Percentiles rank a stretch among this genome's conserved stretches.
Evolutionary conservation across 2,329 filamentous ascomycete species (phyloP).

Genomic region (Sporothrix pseudoabietina): DNA sequence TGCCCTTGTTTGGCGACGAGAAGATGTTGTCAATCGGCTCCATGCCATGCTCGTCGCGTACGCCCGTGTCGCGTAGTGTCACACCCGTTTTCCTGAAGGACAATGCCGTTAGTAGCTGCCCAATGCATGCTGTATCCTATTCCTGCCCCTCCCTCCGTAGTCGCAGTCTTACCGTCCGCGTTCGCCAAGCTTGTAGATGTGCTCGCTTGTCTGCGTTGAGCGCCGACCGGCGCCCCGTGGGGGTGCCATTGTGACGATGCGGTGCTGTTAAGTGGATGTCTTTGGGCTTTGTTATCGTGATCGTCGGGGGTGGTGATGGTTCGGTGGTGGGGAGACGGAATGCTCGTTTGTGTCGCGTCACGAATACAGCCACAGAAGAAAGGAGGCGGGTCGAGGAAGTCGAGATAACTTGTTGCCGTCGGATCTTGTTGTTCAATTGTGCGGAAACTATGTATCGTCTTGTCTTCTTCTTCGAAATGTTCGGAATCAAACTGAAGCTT

Average conservation of each 20-base stretch:
- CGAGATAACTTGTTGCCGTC: neutral
- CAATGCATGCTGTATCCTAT: too few species aligned
- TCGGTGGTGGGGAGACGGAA: neutral
- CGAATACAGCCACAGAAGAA: neutral
- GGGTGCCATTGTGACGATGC: conserved; percentile 43
- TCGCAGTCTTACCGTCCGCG: conserved; percentile 50
- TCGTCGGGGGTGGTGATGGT: neutral
- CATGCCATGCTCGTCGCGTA: conserved; percentile 89
- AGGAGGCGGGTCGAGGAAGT: neutral
- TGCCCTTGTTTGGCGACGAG: conserved; percentile 74
- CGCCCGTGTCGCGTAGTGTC: conserved; percentile 72
- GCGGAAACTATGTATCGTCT: neutral
- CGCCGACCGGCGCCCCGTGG: conserved; percentile 44
- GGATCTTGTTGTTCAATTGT: neutral
- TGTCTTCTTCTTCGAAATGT: neutral
- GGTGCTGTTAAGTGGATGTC: neutral
- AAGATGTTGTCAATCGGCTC: conserved; percentile 86
- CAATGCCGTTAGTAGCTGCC: neutral
- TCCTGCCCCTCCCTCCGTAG: neutral
- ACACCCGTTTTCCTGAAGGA: conserved; percentile 80
- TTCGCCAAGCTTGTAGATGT: conserved; percentile 54
- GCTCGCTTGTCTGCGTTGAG: conserved; percentile 47
- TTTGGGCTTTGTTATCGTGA: neutral
- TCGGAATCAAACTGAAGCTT: neutral
- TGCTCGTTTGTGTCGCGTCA: conserved; percentile 23